Conservation (phyloP, 2,329 filamentous ascomycete species). For the Aaosphaeria arxii region DNA sequence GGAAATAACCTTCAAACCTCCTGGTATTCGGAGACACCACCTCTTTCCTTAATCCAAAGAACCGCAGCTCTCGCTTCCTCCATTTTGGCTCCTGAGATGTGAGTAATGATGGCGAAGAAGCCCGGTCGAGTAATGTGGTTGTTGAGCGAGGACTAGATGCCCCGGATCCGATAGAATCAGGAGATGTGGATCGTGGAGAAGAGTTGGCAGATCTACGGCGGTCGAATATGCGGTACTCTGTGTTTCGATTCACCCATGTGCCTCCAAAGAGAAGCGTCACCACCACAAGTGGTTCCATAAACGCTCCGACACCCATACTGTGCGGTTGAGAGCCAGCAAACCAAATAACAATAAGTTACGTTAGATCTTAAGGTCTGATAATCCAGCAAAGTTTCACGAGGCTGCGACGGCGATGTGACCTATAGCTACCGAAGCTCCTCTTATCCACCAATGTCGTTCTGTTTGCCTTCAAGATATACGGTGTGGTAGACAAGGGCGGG, state of each 20-base stretch:
- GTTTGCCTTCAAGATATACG: too few relatives aligned
- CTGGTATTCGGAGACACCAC: conserved; percentile 61
- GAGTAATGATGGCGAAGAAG: conserved; percentile 42
- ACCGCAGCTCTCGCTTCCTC: conserved; percentile 48
- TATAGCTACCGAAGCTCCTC: too few relatives aligned
- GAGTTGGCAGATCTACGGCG: conserved; percentile 15
- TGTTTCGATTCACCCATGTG: conserved; percentile 60
- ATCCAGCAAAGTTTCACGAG: too few relatives aligned
- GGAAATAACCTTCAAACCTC: conserved; percentile 57
- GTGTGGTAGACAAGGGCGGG: too few relatives aligned
- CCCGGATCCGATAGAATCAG: conserved; percentile 40
- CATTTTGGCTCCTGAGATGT: conserved; percentile 45
- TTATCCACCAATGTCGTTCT: too few relatives aligned
- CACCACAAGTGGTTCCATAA: conserved; percentile 62
- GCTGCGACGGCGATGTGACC: too few relatives aligned
- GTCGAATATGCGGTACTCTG: conserved; percentile 34
- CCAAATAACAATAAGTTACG: too few relatives aligned
- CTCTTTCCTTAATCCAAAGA: conserved; percentile 46
- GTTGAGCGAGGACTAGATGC: conserved; percentile 36
- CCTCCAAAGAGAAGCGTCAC: conserved; percentile 59
- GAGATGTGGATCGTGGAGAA: conserved; percentile 36
- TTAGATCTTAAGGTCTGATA: too few relatives aligned
- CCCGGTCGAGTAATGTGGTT: conserved; percentile 30
- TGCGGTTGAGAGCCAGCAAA: too few relatives aligned
- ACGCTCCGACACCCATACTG: conserved; percentile 54